Conservation (phyloP, 768 basidiomycete species). For the Leccinellum albellum region DNA sequence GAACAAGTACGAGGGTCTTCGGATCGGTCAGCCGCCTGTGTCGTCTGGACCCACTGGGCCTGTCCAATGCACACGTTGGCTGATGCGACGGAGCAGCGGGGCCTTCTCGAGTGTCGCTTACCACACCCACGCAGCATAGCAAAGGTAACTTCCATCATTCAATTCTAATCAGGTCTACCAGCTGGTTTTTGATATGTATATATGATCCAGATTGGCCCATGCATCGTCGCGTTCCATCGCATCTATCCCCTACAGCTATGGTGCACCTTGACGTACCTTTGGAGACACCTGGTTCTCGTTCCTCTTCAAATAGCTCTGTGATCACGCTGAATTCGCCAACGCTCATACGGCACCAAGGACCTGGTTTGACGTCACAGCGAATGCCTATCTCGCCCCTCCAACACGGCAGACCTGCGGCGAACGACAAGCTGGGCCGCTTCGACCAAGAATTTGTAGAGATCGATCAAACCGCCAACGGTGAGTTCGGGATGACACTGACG, state of each 20-base stretch:
- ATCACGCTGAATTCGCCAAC: constrained; percentile 47
- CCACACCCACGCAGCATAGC: constrained; percentile 58
- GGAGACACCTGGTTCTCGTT: constrained; percentile 54
- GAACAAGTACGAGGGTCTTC: constrained; percentile 59
- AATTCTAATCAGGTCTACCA: constrained; percentile 23
- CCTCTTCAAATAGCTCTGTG: constrained; percentile 50
- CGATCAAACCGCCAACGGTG: constrained; percentile 83
- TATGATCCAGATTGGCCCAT: constrained; percentile 50
- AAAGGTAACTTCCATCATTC: constrained; percentile 50
- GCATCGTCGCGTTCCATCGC: constrained; percentile 46
- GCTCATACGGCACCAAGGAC: constrained; percentile 33
- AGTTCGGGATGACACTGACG: too few species aligned
- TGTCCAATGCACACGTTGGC: constrained; percentile 49
- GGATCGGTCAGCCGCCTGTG: constrained; percentile 54
- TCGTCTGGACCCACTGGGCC: constrained; percentile 29
- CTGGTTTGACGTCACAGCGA: constrained; percentile 22
- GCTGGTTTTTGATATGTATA: neutral
- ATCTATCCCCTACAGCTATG: constrained; percentile 46
- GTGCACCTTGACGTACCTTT: constrained; percentile 34
- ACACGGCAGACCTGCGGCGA: constrained; percentile 32
- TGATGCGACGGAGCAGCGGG: constrained; percentile 76
- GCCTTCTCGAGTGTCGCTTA: constrained; percentile 72
- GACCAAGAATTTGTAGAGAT: constrained; percentile 78
- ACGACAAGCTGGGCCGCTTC: constrained; percentile 63
- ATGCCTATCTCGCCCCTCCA: constrained; percentile 22